phyloP scores from a whole-genome alignment of 106 monocot species.

The Narthecium ossifragum region DNA sequence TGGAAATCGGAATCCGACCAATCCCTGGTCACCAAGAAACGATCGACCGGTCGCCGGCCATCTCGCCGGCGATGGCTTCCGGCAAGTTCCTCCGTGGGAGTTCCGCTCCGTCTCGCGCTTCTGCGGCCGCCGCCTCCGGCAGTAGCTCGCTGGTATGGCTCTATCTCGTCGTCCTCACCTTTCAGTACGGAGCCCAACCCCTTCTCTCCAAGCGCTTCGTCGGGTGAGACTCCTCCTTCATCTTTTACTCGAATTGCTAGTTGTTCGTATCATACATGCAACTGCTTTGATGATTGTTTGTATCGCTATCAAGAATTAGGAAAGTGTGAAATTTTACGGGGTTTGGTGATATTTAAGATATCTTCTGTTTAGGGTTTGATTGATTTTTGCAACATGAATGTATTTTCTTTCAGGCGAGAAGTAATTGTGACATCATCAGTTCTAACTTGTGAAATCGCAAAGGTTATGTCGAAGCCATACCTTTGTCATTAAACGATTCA shows the following conservation, averaged over 20 bases:
- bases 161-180: constrained; percentile 3
- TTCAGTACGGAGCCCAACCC: constrained; percentile 11
- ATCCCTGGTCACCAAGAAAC: no score
- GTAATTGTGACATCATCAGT: constrained; percentile 93
- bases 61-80: not conserved
- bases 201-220: constrained; percentile 16
- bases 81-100: not conserved
- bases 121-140: not conserved
- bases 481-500: no score
- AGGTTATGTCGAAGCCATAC: constrained; percentile 62
- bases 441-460: constrained; percentile 73
- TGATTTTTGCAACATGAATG: not conserved
- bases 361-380: no score
- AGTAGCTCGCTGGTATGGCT: not conserved
- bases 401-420: constrained; percentile 48
- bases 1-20: no score
- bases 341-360: no score
- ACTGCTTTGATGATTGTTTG: no score
- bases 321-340: no score
- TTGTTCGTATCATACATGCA: not conserved
- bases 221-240: not conserved
- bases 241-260: not conserved
- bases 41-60: no score
- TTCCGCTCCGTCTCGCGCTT: not conserved
- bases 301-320: no score